Evolutionary conservation across 345 rosid genomes (phyloP), one percentile per base, ranked within the genome.

Genomic region (Durio zibethinus): DNA sequence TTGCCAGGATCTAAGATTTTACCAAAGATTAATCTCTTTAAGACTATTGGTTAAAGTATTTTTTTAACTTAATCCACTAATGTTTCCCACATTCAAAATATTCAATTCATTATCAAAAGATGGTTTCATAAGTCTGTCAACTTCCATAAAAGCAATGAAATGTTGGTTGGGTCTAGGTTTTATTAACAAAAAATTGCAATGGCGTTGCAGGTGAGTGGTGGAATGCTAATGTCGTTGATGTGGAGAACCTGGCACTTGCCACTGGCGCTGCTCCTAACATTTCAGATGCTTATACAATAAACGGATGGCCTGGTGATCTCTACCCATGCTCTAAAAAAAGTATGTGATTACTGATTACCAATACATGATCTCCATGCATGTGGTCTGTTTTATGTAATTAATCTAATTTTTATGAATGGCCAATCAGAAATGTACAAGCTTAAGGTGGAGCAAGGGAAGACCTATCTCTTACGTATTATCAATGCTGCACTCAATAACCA

Each of bases 401-500:
- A 20, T 4, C 4, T 21, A 4, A 25, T 2, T 23, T 14, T 20
- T 9, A 40, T 15, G 0, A 7, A 10, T 47, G 56, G 10, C 7
- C 21, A 6, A 62, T 52, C 87, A 94, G 98, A 80, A 7, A 86
- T 77, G 33, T 92, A 83, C 85, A 84, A 72, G 78, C 85, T 92
- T 15, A 72, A 84, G 4, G 94, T 96, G 79, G 80, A 40, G 54
- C 70, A 77, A 70, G 99, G 99, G 23, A 90, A 92, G 78, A 87
- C 83, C 27, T 96, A 96, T 81, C 81, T 96, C 12, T 82, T 96
- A 2, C 94, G 99, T 1, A 86, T 96, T 74, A 90, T 96, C 87
- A 93, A 93, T 78, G 97, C 98, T 83, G 99, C 98, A 70, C 88
- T 96, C 92, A 86, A 93, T 86, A 87, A 72, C 27, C 94, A 86